A percentile compares a stretch with the other conserved stretches of the same genome.
phyloP scores from a whole-genome alignment of 768 basidiomycete genomes.

The Pholiota microspora region DNA sequence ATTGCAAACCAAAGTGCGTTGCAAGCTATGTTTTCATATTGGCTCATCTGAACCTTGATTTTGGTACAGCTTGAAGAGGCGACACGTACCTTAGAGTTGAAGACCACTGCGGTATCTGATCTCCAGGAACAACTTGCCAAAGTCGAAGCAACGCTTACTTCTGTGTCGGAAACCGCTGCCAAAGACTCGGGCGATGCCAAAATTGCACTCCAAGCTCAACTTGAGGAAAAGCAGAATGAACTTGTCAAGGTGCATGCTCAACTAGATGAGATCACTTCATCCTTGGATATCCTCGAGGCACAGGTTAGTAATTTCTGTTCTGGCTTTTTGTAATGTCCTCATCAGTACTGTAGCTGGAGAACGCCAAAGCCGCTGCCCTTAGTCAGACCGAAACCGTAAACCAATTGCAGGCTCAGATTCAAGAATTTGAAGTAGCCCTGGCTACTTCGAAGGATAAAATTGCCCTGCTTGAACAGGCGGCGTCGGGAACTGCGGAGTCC shows the following conservation, averaged over 20 bases:
- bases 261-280: constrained; percentile 28
- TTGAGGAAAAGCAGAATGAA: constrained; percentile 39
- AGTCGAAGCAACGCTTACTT: constrained; percentile 49
- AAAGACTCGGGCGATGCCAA: constrained; percentile 51
- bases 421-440: constrained; percentile 50
- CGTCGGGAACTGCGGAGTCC: constrained; percentile 40
- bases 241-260: constrained; percentile 35
- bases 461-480: constrained; percentile 44
- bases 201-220: constrained; percentile 43
- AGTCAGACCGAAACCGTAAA: constrained; percentile 47
- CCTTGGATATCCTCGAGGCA: constrained; percentile 40
- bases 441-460: constrained; percentile 50
- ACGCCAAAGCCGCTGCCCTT: constrained; percentile 36
- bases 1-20: constrained; percentile 57
- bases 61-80: constrained; percentile 56
- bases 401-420: constrained; percentile 48
- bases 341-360: constrained; percentile 44
- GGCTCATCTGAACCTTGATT: neutral
- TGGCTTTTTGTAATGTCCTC: constrained; percentile 2
- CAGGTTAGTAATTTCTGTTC: constrained; percentile 42
- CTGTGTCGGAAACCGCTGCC: constrained; percentile 38
- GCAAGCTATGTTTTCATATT: neutral
- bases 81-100: constrained; percentile 49
- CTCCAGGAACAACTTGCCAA: constrained; percentile 53
- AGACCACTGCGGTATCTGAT: constrained; percentile 44